Percentiles rank a stretch among this genome's conserved stretches.
Evolutionary conservation across 345 rosid genomes (phyloP).

Genomic region (Geranium rotundifolium): DNA sequence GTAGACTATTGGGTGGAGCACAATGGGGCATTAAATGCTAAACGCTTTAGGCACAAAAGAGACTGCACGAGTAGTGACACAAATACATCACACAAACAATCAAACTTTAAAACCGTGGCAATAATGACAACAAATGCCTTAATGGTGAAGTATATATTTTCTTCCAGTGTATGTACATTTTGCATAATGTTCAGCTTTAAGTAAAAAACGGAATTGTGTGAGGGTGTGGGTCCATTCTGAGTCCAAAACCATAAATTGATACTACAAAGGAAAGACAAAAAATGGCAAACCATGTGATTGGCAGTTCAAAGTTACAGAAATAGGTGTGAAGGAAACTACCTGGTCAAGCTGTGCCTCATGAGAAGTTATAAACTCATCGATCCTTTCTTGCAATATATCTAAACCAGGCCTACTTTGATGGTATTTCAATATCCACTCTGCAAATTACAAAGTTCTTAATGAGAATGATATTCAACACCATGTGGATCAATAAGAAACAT

Average conservation of each 20-base stretch:
- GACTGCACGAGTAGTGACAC: too few relatives aligned
- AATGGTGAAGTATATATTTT: too few relatives aligned
- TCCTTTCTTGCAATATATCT: constrained; percentile 58
- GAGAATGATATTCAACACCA: neutral
- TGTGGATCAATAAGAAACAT: neutral
- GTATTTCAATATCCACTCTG: constrained; percentile 80
- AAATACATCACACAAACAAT: too few relatives aligned
- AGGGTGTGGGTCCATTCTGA: too few relatives aligned
- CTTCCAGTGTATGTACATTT: too few relatives aligned
- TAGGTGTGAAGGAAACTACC: constrained; percentile 24
- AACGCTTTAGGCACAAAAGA: too few relatives aligned
- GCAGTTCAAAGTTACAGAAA: neutral
- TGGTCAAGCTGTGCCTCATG: constrained; percentile 70
- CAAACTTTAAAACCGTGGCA: too few relatives aligned
- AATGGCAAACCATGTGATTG: neutral
- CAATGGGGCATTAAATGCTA: too few relatives aligned
- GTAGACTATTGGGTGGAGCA: too few relatives aligned
- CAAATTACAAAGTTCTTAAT: constrained; percentile 10
- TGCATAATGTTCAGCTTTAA: too few relatives aligned
- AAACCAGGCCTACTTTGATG: constrained; percentile 63
- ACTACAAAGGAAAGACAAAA: neutral
- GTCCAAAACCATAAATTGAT: neutral
- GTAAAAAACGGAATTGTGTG: too few relatives aligned
- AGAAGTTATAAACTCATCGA: constrained; percentile 67
- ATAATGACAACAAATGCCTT: too few relatives aligned